Conservation (phyloP, 208 protist genomes). For the Leptomonas pyrrhocoris region DNA sequence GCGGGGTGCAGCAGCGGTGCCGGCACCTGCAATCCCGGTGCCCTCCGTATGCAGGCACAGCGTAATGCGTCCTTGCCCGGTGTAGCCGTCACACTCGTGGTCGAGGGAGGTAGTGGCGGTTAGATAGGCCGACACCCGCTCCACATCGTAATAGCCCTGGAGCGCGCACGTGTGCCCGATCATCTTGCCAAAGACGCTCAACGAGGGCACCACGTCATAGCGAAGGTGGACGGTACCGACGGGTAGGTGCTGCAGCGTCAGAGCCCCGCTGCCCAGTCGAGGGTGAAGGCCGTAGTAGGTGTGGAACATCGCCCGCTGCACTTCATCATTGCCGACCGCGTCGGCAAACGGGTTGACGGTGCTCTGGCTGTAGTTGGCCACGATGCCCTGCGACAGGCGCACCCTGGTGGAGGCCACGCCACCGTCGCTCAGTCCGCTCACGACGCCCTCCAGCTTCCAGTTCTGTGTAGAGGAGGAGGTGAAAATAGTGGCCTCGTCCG, state of each 20-base stretch:
- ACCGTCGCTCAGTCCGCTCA: background rate
- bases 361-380: slow-evolving; percentile 41
- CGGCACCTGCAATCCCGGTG: background rate
- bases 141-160: slow-evolving; percentile 50
- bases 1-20: background rate
- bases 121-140: slow-evolving; percentile 84
- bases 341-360: background rate
- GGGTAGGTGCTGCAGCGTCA: slow-evolving; percentile 56
- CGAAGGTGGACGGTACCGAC: slow-evolving; percentile 61
- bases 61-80: slow-evolving; percentile 56
- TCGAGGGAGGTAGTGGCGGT: slow-evolving; percentile 65
- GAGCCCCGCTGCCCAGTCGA: slow-evolving; percentile 40
- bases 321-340: slow-evolving; percentile 4
- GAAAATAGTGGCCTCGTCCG: slow-evolving; percentile 55
- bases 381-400: slow-evolving; percentile 22
- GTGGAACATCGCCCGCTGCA: slow-evolving; percentile 8
- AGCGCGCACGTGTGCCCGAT: slow-evolving; percentile 52
- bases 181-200: slow-evolving; percentile 76
- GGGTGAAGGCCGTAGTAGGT: slow-evolving; percentile 49
- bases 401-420: background rate
- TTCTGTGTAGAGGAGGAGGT: slow-evolving; percentile 68
- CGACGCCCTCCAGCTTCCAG: slow-evolving; percentile 56
- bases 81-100: slow-evolving; percentile 92
- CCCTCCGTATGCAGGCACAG: slow-evolving; percentile 78
- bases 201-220: slow-evolving; percentile 80